phyloP scores from a whole-genome alignment of 2,329 filamentous ascomycete genomes.

The Neurospora sp. region DNA sequence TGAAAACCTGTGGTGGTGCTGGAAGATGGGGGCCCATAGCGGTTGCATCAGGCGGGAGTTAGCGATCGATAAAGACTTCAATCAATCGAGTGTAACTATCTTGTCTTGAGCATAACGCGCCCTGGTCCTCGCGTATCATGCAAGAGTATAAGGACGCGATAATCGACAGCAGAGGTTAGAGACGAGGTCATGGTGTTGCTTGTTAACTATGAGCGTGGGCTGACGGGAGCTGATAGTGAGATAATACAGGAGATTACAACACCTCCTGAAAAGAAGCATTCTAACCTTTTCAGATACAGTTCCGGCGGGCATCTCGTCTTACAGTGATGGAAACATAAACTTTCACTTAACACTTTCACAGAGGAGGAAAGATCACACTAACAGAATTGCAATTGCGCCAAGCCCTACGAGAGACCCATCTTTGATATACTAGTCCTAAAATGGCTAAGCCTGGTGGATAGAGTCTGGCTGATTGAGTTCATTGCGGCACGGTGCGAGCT shows the following conservation, averaged over 20 bases:
- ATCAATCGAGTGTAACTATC: neutral
- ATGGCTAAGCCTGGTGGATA: neutral
- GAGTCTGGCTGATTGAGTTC: neutral
- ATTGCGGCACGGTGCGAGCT: neutral
- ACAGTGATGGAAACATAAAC: neutral
- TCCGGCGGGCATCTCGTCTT: neutral
- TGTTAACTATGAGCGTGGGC: neutral
- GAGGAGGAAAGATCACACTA: neutral
- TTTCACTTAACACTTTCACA: neutral
- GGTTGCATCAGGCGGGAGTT: neutral
- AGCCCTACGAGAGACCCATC: neutral
- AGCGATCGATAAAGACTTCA: neutral
- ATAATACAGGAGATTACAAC: neutral
- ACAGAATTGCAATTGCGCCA: neutral
- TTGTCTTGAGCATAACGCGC: neutral
- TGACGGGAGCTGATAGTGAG: neutral
- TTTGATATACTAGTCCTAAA: neutral
- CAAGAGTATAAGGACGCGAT: neutral
- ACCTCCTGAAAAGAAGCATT: neutral
- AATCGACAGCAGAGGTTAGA: neutral
- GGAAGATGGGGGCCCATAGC: neutral
- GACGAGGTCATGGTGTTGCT: neutral
- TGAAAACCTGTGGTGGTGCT: neutral
- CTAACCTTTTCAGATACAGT: neutral
- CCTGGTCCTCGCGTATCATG: neutral